These are phyloP conservation scores for Lactuca saligna DNA, from an alignment of 129 eudicot genomes.

Conservation along the genomic window DNA sequence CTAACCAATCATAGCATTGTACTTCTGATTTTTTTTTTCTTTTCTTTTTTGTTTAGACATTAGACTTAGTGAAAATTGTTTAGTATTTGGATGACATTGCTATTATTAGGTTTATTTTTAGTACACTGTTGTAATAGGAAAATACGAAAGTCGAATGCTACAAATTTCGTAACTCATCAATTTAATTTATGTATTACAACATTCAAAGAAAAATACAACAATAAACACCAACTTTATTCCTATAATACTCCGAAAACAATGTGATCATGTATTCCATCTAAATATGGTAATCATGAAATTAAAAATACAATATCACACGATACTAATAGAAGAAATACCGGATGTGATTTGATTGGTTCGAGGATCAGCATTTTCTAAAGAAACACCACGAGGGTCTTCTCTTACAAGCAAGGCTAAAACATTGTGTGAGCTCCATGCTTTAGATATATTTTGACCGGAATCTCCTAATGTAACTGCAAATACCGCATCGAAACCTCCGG, in stretches of 20 bases:
- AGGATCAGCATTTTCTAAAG: slow-evolving; percentile 73
- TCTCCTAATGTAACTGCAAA: slow-evolving; percentile 82
- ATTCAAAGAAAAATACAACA: slow-evolving; percentile 30
- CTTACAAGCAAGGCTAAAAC: slow-evolving; percentile 86
- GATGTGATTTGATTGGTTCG: slow-evolving; percentile 55
- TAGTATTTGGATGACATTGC: not conserved
- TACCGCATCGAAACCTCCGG: slow-evolving; percentile 98
- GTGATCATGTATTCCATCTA: not conserved
- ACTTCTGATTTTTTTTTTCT: no score
- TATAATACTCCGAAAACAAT: slow-evolving; percentile 25
- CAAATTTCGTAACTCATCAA: slow-evolving; percentile 7
- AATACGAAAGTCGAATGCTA: no score
- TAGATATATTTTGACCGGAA: slow-evolving; percentile 48
- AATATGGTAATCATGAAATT: slow-evolving; percentile 9
- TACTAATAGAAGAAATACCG: slow-evolving; percentile 54
- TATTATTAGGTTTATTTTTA: no score
- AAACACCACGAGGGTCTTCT: slow-evolving; percentile 93
- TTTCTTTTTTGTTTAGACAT: no score
- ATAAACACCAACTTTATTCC: slow-evolving; percentile 17
- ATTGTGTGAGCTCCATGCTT: slow-evolving; percentile 67
- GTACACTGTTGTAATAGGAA: no score
- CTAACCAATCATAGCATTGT: no score
- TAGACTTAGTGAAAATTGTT: not conserved
- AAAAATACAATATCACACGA: slow-evolving; percentile 30
- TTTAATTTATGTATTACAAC: slow-evolving; percentile 19